These are phyloP conservation scores for Tetrapisispora nanseiensis DNA, from an alignment of 805 yeast species.

Conservation along the genomic window DNA sequence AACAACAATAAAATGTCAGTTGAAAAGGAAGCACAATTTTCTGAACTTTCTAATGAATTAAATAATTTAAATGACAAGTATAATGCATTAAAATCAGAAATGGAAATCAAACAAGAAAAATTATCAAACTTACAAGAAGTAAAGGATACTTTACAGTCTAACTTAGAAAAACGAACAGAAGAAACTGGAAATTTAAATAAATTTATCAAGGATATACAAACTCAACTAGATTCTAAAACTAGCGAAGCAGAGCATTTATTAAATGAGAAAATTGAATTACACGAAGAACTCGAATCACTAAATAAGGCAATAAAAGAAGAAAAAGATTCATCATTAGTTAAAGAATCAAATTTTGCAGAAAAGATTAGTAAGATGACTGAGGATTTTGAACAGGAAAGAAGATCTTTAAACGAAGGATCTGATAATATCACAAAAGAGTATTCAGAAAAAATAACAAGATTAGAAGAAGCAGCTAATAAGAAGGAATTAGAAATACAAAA, in stretches of 20 bases:
- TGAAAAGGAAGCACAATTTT: too few species aligned
- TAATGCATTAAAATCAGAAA: not conserved
- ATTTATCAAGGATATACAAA: not conserved
- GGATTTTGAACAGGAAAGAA: slow-evolving; percentile 42
- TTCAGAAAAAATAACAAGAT: slow-evolving; percentile 34
- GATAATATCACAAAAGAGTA: slow-evolving; percentile 42
- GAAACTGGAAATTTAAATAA: not conserved
- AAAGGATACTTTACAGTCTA: not conserved
- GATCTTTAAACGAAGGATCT: slow-evolving; percentile 38
- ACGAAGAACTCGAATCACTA: not conserved
- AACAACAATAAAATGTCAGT: not conserved
- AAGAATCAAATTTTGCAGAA: slow-evolving; percentile 5
- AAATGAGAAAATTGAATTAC: slow-evolving; percentile 8
- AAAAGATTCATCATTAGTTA: slow-evolving; percentile 10
- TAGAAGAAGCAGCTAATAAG: slow-evolving; percentile 30
- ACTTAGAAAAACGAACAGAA: not conserved
- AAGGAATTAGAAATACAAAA: slow-evolving; percentile 3
- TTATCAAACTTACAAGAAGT: not conserved
- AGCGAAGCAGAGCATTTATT: slow-evolving; percentile 14
- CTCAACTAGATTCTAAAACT: not conserved
- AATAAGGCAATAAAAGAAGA: slow-evolving; percentile 1
- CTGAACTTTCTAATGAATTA: not conserved
- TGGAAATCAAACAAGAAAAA: not conserved
- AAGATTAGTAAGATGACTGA: not conserved
- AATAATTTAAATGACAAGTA: not conserved